phyloP scores from a whole-genome alignment of 108 stramenopile species.

The Cyclotella atomus region DNA sequence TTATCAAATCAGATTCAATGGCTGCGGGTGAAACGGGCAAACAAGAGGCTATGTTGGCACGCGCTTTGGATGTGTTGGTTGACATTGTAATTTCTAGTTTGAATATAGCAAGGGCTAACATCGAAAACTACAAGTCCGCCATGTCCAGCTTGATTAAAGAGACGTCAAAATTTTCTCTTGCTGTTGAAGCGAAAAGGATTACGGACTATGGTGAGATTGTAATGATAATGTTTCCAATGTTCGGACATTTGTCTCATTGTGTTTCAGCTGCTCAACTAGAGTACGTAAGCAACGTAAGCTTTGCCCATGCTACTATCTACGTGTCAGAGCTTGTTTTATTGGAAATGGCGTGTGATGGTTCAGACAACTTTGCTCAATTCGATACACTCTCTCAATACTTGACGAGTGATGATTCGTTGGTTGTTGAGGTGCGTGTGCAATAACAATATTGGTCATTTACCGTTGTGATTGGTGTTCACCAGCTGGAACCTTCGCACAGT shows the following conservation, averaged over 20 bases:
- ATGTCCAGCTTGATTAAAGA: constrained; percentile 22
- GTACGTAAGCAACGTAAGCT: constrained; percentile 21
- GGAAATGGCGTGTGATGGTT: constrained; percentile 35
- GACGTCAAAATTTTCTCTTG: constrained; percentile 31
- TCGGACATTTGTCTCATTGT: too few species aligned
- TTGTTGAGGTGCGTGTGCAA: constrained; percentile 32
- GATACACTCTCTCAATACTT: constrained; percentile 33
- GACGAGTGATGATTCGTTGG: constrained; percentile 9
- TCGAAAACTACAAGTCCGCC: constrained; percentile 23
- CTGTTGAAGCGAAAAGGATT: constrained; percentile 36
- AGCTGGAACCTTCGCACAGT: not conserved
- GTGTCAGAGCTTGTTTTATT: constrained; percentile 40
- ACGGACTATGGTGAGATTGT: constrained; percentile 22
- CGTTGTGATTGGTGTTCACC: too few species aligned
- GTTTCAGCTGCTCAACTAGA: constrained; percentile 1
- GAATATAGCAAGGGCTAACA: constrained; percentile 25
- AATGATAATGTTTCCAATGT: too few species aligned
- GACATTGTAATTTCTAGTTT: constrained; percentile 22
- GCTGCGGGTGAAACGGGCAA: constrained; percentile 9
- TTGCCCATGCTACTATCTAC: constrained; percentile 16
- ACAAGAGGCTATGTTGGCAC: constrained; percentile 18
- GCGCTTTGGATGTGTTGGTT: constrained; percentile 23
- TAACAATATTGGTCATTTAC: too few species aligned
- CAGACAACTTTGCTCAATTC: constrained; percentile 42
- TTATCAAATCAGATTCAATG: constrained; percentile 25